Base-by-base conservation (phyloP, 805 yeast species). In the Starmera caribaea region DNA sequence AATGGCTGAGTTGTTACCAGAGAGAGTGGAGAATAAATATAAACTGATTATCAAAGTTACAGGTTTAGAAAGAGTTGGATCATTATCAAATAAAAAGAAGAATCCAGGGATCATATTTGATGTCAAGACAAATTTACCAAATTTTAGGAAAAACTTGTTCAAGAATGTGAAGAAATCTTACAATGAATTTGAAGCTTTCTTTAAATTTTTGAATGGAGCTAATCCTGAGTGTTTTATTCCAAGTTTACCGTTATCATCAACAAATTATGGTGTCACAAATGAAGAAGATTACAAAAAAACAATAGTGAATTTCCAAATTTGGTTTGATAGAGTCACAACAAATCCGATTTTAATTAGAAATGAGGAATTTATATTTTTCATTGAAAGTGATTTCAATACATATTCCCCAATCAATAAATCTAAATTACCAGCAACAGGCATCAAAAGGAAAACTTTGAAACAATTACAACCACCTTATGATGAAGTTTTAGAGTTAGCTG, bases 181-280 rank as follows among this genome's bases (percentile, higher is more conserved):
- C 54, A 71, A 72, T 43, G 98, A 92, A 58, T 69, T 88, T 47
- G 74, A 73, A 28, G 74, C 78, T 43, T 75, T 92, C 51, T 85
- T 84, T 60, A 77, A 76, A 47, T 90, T 83, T 55, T 63, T 92
- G 45, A 77, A 79, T 41, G 78, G 79, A 16, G 84, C 94, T 31
- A 82, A 88, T 52, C 80, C 90, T 28, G 97, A 92, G 58, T 89
- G 92, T 41, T 88, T 90, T 61, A 88, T 92, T 4, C 97, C 97
- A 0, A 79, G 94, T 6, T 66, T 92, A 33, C 97, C 97, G 0
- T 64, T 68, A 16, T 67, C 92, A 1, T 71, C 67, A 7, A 82
- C 95, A 1, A 72, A 88, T 15, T 89, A 79, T 53, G 95, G 95
- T 21, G 66, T 77, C n/a, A 84, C 84, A 39, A 84, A 89, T 35